phyloP scores from a whole-genome alignment of 2,329 filamentous ascomycete genomes.

The Phyllosticta citriasiana region DNA sequence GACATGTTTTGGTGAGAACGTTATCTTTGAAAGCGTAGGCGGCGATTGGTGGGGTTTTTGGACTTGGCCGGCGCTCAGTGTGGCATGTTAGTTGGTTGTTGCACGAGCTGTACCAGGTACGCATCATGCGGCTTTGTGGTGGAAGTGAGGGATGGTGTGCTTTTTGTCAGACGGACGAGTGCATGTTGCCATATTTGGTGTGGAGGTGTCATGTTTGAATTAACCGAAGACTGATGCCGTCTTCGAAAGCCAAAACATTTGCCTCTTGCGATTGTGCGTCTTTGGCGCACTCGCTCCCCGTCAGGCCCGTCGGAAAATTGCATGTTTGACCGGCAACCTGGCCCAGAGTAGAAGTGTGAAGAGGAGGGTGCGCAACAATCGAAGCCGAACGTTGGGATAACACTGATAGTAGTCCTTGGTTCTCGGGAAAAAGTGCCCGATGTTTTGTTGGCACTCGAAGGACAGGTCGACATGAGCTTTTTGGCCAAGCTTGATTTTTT shows the following conservation, averaged over 20 bases:
- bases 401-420: background rate
- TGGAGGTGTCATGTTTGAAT: too few species aligned
- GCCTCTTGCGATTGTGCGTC: too few species aligned
- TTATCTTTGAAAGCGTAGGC: background rate
- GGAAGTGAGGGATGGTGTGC: too few species aligned
- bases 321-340: background rate
- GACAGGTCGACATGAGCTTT: background rate
- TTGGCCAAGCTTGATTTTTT: background rate
- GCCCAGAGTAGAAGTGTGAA: background rate
- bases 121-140: background rate
- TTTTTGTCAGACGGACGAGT: too few species aligned
- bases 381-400: background rate
- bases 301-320: too few species aligned
- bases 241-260: too few species aligned
- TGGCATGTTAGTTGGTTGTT: background rate
- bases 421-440: too few species aligned
- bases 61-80: background rate
- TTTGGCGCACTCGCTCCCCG: too few species aligned
- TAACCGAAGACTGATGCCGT: too few species aligned
- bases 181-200: too few species aligned
- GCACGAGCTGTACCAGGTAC: background rate
- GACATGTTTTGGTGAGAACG: background rate
- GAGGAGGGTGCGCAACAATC: background rate
- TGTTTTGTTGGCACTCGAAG: background rate
- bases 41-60: background rate